Base-by-base conservation (phyloP, 225 moss, liverwort and hornwort genomes). In the Anthoceros angustus region DNA sequence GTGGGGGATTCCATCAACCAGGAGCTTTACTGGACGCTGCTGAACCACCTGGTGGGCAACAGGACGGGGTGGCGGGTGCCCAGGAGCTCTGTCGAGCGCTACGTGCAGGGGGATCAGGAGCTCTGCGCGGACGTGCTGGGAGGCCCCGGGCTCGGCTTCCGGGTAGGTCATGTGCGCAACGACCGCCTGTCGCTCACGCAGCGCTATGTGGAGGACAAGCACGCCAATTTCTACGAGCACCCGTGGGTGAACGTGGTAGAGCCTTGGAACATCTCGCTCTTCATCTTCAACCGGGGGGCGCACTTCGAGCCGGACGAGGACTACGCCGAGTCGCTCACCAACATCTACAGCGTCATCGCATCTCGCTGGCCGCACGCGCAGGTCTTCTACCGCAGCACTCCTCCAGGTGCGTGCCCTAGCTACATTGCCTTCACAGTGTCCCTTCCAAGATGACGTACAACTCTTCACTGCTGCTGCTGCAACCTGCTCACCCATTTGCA, bases 1-100 rank as follows among this genome's bases (percentile, higher is more conserved):
- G 80, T 72, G 5, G 80, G 80, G 64, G 80, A 80, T 48, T 80
- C 80, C 12, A 9, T 80, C 9, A 80, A 77, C 46, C 77, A 77
- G 6, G 41, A 77, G 25, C 71, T 80, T 16, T 70, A 42, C 0
- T 80, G 76, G 76, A 64, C 71, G 7, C 4, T 80, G 1, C 69
- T 77, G 71, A 80, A 80, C 48, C 71, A 67, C 10, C 24, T 80
- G 21, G 10, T 74, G 21, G 8, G 8, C 12, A 80, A 77, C 39
- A 68, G 11, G 6, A 74, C 42, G 60, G 64, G 55, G 14, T 55
- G 55, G 55, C 5, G 42, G 18, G 14, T 41, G 11, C 43, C 48
- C 42, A 68, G 39, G 2, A 48, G 15, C 43, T 41, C 50, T 60
- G 9, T 25, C 1, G 18, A 55, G 60, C 24, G 68, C 60, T 39